These are phyloP conservation scores for Aspergillus sparsus DNA, from an alignment of 495 filamentous ascomycete species.

Conservation along the genomic window DNA sequence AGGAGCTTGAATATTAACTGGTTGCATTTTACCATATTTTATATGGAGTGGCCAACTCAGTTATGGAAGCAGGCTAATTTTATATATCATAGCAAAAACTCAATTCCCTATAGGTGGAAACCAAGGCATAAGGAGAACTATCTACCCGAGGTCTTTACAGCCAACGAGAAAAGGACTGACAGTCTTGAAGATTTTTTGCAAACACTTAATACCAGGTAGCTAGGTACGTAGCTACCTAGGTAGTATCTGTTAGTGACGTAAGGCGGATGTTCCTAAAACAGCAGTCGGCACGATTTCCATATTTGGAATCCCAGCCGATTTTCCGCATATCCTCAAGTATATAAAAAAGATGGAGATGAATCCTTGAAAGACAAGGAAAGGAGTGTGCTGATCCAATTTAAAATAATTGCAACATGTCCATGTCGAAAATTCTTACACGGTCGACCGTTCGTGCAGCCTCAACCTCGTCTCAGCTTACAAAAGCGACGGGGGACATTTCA, in stretches of 20 bases:
- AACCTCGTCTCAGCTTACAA: conserved; percentile 41
- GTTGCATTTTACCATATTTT: no score
- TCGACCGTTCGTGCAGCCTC: conserved; percentile 39
- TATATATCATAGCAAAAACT: no score
- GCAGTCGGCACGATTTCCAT: conserved; percentile 22
- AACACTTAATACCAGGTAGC: no score
- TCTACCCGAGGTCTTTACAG: no score
- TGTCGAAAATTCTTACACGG: conserved; percentile 38
- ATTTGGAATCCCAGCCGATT: conserved; percentile 17
- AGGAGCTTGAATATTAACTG: no score
- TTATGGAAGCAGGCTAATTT: no score
- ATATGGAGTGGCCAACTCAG: no score
- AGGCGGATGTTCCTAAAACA: conserved; percentile 10
- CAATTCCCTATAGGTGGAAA: no score
- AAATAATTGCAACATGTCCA: conserved; percentile 26
- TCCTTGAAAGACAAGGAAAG: neutral
- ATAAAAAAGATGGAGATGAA: conserved; percentile 10
- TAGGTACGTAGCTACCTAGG: no score
- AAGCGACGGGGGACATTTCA: conserved; percentile 72
- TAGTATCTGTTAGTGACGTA: neutral
- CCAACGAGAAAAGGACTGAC: no score
- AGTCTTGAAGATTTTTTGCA: no score
- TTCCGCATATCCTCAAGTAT: conserved; percentile 19
- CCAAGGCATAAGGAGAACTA: no score
- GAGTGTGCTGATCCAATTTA: neutral